A percentile compares a stretch with the other conserved stretches of the same genome.
Evolutionary conservation across 148 eudicot species (phyloP).

Genomic region (Rhododendron mucronatum): DNA sequence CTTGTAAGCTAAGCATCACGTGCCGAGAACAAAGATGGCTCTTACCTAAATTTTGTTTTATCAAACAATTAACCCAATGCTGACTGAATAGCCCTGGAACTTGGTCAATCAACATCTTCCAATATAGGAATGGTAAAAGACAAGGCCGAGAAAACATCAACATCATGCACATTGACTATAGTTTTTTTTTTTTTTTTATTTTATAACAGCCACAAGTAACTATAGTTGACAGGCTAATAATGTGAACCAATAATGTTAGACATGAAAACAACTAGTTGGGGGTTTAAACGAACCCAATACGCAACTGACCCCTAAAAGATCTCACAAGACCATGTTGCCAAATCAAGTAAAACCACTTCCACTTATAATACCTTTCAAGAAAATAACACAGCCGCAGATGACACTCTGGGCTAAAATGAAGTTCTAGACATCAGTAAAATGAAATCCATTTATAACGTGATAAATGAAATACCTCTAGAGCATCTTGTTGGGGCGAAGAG

Average conservation of each 20-base stretch:
- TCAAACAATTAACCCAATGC: not conserved
- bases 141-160: not conserved
- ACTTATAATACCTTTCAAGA: not conserved
- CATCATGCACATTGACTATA: not conserved
- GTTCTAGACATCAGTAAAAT: not conserved
- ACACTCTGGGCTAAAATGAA: not conserved
- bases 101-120: not conserved
- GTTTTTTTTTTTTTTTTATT: not conserved
- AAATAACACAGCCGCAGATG: not conserved
- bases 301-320: not conserved
- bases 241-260: not conserved
- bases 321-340: not conserved
- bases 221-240: not conserved
- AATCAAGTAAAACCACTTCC: not conserved
- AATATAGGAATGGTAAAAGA: not conserved
- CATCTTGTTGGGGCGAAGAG: constrained; percentile 95
- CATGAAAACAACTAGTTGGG: not conserved
- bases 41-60: not conserved
- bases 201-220: not conserved
- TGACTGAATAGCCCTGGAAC: not conserved
- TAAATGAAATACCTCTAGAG: constrained; percentile 58
- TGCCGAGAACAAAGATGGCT: not conserved
- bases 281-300: not conserved
- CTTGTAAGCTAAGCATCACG: not conserved
- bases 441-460: not conserved